phyloP scores from a whole-genome alignment of 2,329 filamentous ascomycete species.

The Colletotrichum eleusines region DNA sequence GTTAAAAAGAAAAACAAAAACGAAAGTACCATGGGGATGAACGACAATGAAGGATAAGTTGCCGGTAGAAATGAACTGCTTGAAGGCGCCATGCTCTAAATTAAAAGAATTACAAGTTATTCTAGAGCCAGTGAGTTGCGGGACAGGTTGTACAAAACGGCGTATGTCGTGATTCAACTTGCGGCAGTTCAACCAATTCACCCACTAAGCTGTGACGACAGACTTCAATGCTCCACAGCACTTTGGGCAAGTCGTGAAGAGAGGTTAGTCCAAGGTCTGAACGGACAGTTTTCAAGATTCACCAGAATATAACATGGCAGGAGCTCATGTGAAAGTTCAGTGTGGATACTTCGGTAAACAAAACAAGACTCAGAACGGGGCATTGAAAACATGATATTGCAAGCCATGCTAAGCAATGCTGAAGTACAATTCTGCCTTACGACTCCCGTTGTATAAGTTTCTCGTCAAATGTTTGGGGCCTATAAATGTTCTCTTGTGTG shows the following conservation, averaged over 20 bases:
- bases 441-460: neutral
- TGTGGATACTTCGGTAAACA: neutral
- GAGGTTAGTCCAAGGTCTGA: too few relatives aligned
- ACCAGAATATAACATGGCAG: neutral
- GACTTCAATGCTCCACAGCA: too few relatives aligned
- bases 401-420: neutral
- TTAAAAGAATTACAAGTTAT: too few relatives aligned
- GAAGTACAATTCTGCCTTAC: too few relatives aligned
- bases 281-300: too few relatives aligned
- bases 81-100: too few relatives aligned
- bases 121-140: neutral
- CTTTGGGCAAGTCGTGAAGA: neutral
- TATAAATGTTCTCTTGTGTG: neutral
- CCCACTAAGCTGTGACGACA: neutral
- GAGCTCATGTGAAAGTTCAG: neutral
- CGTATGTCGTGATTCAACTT: too few relatives aligned
- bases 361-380: neutral
- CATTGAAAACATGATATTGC: neutral
- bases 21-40: neutral
- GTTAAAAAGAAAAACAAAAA: too few relatives aligned
- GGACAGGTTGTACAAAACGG: neutral
- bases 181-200: neutral
- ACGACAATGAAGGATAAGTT: neutral
- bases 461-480: neutral
- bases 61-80: neutral